Percentiles rank a stretch among this genome's conserved stretches.
These are phyloP conservation scores for Martensiomyces pterosporus DNA, from an alignment of 192 early-diverging fungal species.

Conservation along the genomic window DNA sequence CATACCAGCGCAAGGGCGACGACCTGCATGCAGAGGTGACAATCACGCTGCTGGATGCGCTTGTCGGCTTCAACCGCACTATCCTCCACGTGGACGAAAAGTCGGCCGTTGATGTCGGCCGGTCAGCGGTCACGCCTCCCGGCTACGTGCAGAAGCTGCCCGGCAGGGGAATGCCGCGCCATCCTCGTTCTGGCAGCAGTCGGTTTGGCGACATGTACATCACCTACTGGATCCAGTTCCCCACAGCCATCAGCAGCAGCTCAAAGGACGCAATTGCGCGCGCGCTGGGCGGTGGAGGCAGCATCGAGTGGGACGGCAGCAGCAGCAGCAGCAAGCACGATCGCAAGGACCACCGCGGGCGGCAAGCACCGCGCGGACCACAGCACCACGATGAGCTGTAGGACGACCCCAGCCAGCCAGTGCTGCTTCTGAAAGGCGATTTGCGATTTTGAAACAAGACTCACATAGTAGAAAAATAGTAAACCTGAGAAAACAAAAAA, in stretches of 20 bases:
- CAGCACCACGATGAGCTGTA: slow-evolving; percentile 39
- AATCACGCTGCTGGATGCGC: slow-evolving; percentile 72
- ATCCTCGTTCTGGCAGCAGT: slow-evolving; percentile 5
- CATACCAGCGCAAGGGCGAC: slow-evolving; percentile 72
- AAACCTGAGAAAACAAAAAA: slow-evolving; percentile 1
- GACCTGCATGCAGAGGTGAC: slow-evolving; percentile 71
- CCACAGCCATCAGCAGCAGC: too few relatives aligned
- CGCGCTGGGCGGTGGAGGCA: slow-evolving; percentile 8
- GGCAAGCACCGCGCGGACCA: slow-evolving; percentile 13
- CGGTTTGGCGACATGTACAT: slow-evolving; percentile 70
- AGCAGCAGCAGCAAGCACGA: slow-evolving; percentile 6
- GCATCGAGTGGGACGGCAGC: slow-evolving; percentile 26
- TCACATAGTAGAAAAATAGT: background rate
- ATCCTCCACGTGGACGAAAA: slow-evolving; percentile 80
- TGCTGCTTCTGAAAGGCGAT: too few relatives aligned
- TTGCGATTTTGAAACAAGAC: slow-evolving; percentile 8
- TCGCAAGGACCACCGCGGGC: slow-evolving; percentile 7
- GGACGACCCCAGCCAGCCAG: too few relatives aligned
- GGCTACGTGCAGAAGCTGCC: slow-evolving; percentile 77
- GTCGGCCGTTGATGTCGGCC: slow-evolving; percentile 55
- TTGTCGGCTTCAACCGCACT: slow-evolving; percentile 74
- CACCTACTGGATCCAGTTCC: slow-evolving; percentile 83
- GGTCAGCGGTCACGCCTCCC: slow-evolving; percentile 53
- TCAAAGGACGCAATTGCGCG: slow-evolving; percentile 10
- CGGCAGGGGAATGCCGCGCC: slow-evolving; percentile 86